Conservation (phyloP, 2,329 filamentous ascomycete genomes). For the Aspergillus ochraceus region DNA sequence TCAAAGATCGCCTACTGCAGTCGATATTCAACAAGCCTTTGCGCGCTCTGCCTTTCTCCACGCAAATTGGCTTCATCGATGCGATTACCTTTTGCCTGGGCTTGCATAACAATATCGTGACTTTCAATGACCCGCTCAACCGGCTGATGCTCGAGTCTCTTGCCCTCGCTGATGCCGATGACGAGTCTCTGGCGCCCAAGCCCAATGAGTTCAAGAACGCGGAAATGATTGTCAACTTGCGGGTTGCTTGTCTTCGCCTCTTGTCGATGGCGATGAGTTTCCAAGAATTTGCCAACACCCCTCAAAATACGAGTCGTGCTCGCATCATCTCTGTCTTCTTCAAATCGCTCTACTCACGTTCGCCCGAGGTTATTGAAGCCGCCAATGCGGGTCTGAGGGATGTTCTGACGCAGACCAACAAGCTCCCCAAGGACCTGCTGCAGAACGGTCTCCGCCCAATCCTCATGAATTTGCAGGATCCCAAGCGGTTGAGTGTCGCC, state of each 20-base stretch:
- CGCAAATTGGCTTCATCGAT: slow-evolving; percentile 97
- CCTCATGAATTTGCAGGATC: slow-evolving; percentile 93
- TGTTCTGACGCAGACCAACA: slow-evolving; percentile 83
- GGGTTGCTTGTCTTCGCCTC: slow-evolving; percentile 90
- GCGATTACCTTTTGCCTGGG: slow-evolving; percentile 94
- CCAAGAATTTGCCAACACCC: slow-evolving; percentile 80
- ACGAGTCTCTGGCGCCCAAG: slow-evolving; percentile 89
- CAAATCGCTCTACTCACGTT: slow-evolving; percentile 93
- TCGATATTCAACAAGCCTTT: slow-evolving; percentile 96
- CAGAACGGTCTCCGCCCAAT: slow-evolving; percentile 93
- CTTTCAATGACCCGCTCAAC: slow-evolving; percentile 89
- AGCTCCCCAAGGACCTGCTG: slow-evolving; percentile 90
- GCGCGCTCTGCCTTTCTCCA: slow-evolving; percentile 85
- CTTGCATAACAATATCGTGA: slow-evolving; percentile 82
- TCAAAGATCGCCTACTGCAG: slow-evolving; percentile 84
- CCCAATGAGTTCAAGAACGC: slow-evolving; percentile 93
- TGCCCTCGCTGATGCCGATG: slow-evolving; percentile 89
- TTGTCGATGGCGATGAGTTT: slow-evolving; percentile 92
- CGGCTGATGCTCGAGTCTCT: slow-evolving; percentile 90
- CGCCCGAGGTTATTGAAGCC: slow-evolving; percentile 86
- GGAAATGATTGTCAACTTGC: slow-evolving; percentile 84
- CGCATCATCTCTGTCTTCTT: slow-evolving; percentile 94
- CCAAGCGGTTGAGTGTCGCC: slow-evolving; percentile 82
- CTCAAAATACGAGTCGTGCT: slow-evolving; percentile 62
- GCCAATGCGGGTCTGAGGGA: slow-evolving; percentile 88